Percentiles rank a stretch among this genome's conserved stretches.
These are phyloP conservation scores for Bromus sterilis DNA, from an alignment of 176 grass and related monocot genomes.

Conservation along the genomic window DNA sequence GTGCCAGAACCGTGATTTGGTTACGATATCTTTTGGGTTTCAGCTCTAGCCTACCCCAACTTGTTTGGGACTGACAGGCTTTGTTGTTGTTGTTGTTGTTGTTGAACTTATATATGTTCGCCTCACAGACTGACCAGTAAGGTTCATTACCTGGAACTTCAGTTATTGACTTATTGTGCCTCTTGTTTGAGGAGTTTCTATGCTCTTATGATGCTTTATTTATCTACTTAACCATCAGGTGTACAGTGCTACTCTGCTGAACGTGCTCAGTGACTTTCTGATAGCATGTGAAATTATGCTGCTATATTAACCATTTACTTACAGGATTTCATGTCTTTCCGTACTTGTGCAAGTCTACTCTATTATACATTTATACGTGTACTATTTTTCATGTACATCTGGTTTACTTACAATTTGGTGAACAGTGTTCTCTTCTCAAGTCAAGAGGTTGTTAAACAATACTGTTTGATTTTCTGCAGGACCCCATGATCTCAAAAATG, in stretches of 20 bases:
- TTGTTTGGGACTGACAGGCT: no score
- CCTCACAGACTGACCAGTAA: background rate
- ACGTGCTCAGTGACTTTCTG: background rate
- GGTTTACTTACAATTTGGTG: background rate
- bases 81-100: no score
- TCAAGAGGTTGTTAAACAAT: background rate
- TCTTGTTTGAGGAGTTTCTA: background rate
- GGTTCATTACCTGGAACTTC: background rate
- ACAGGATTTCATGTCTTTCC: background rate
- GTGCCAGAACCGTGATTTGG: no score
- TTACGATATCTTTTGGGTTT: no score
- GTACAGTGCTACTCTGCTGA: background rate
- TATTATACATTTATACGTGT: background rate
- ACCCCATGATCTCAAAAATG: conserved; percentile 98
- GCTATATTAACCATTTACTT: background rate
- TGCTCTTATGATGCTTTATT: background rate
- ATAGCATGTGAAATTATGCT: background rate
- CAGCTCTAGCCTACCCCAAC: no score
- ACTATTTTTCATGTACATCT: background rate
- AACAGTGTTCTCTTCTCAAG: background rate
- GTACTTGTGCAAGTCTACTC: background rate
- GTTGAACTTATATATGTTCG: background rate
- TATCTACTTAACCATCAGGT: background rate
- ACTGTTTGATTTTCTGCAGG: conserved; percentile 42
- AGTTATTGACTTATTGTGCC: background rate